Conservation (phyloP, 345 rosid species). For the Populus alba region DNA sequence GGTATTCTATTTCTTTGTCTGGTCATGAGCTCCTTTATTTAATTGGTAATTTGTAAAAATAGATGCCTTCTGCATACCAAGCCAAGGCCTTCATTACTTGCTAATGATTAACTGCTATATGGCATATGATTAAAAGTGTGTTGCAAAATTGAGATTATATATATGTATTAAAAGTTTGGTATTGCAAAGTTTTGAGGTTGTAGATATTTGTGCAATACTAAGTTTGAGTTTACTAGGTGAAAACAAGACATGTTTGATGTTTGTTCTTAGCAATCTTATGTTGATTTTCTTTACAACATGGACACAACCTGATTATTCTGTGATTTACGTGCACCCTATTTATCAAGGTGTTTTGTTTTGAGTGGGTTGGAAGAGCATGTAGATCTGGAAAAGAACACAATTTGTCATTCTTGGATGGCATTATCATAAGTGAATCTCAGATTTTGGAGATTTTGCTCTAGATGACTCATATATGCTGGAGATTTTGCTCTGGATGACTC, state of each 20-base stretch:
- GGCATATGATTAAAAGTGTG: background rate
- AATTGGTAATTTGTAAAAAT: slow-evolving; percentile 7
- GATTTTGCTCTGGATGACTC: no score
- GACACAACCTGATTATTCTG: background rate
- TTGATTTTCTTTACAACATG: background rate
- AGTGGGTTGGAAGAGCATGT: background rate
- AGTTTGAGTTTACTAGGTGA: background rate
- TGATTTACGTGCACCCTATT: background rate
- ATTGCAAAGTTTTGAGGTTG: background rate
- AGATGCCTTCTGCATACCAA: background rate
- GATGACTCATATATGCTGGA: no score
- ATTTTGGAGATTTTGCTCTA: no score
- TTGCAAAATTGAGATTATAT: background rate
- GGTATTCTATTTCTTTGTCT: slow-evolving; percentile 50
- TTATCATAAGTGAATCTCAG: no score
- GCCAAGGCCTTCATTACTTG: background rate
- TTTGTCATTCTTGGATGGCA: background rate
- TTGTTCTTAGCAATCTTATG: background rate
- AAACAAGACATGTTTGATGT: background rate
- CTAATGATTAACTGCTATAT: background rate
- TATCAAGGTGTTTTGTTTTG: background rate
- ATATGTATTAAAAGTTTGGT: background rate
- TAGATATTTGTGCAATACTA: background rate
- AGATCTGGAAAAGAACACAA: background rate
- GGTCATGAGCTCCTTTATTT: slow-evolving; percentile 1